Percentiles rank a stretch among this genome's conserved stretches.
Conservation (phyloP, 345 rosid genomes). For the Linum tenue region DNA sequence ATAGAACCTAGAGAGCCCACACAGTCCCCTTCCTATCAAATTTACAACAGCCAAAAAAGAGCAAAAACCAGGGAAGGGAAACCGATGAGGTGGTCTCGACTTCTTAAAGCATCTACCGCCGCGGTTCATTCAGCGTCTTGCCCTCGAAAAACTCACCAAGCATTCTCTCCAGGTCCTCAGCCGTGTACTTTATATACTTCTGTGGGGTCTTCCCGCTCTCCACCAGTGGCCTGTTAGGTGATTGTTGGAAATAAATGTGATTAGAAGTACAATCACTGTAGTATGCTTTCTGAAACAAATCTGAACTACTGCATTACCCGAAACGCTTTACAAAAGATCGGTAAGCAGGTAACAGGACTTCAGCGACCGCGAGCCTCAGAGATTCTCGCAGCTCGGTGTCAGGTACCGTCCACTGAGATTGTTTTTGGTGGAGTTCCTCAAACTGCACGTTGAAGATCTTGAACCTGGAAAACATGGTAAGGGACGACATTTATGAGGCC, state of each 20-base stretch:
- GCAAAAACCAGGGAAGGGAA: not conserved
- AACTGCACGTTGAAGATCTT: constrained; percentile 80
- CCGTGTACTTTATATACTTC: constrained; percentile 68
- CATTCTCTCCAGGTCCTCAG: constrained; percentile 92
- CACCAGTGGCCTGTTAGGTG: constrained; percentile 57
- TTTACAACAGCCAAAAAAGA: not conserved
- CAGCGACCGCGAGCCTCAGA: constrained; percentile 95
- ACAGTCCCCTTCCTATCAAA: not conserved
- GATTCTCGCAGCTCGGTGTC: constrained; percentile 95
- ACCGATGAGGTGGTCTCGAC: not conserved
- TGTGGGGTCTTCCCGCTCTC: constrained; percentile 76
- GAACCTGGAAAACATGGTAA: constrained; percentile 40
- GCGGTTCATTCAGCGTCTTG: constrained; percentile 59
- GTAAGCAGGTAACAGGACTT: constrained; percentile 93
- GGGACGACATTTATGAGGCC: not conserved
- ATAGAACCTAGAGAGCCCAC: not conserved
- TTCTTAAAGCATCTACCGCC: constrained; percentile 31
- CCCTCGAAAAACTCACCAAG: constrained; percentile 92
- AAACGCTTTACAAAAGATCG: constrained; percentile 80
- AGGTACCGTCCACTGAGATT: constrained; percentile 95
- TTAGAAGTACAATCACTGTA: not conserved
- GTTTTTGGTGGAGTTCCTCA: constrained; percentile 97
- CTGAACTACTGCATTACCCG: constrained; percentile 37
- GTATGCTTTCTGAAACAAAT: not conserved
- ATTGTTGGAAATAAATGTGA: not conserved